Evolutionary conservation across 2,329 filamentous ascomycete genomes (phyloP), one percentile per base, ranked within the genome.

Genomic region (Diaporthe ilicicola): DNA sequence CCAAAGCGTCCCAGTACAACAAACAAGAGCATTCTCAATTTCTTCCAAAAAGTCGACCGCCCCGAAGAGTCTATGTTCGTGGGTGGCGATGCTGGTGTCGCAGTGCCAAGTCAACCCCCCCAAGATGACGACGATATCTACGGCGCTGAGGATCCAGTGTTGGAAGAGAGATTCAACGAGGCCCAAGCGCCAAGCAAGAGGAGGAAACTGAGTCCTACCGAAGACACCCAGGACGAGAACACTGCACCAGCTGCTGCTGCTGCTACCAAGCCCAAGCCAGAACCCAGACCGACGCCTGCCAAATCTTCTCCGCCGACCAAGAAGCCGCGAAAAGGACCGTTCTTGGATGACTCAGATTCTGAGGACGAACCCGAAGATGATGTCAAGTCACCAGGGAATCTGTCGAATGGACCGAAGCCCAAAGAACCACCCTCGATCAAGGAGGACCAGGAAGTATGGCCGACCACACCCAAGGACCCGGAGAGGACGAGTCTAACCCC

Each of bases 21-120:
- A 83, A 93, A 93, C 75, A 84, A 85, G 8, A 94, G 90, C 73
- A 94, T 94, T 39, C 81, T 94, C 17, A 93, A 82, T 73, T 94
- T 94, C 79, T 94, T 94, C 78, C 90, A 92, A 76, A 94, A 93
- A 77, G 85, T 88, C 0, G 87, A 89, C 48, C 87, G 88, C 66
- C 82, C 87, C 70, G 86, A 91, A 73, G 83, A 90, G 69, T 83
- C 85, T 24, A 85, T 92, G 12, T 92, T 93, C 74, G 79, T 85
- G 0, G 73, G 70, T 8, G 73, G 78, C n/a, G 74, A 77, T 19
- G 53, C 74, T 3, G 66, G 75, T 1, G 76, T 75, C 10, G n/a
- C 69, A 15, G 44, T 66, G 48, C 46, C 64, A 51, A 29, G 67
- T 29, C 64, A 64, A 53, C 61, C 61, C 44, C 13, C 65, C 6